Percentiles rank a stretch among this genome's conserved stretches.
Evolutionary conservation across 208 protist genomes (phyloP).

Genomic region (Wallacemonas rigidus): DNA sequence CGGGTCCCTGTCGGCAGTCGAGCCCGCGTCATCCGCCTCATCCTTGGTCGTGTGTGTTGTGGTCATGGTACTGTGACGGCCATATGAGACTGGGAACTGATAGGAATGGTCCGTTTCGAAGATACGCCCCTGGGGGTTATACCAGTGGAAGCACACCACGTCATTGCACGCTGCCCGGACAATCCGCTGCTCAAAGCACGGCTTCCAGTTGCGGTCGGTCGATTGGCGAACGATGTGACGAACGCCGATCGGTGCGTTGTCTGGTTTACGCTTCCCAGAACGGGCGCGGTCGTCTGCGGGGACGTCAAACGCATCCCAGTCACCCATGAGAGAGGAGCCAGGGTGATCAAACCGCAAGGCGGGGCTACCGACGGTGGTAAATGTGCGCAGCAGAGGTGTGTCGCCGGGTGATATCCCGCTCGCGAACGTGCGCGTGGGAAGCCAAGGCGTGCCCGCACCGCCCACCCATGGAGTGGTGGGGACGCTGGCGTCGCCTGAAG

Average conservation of each 20-base stretch:
- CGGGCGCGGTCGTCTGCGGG: not conserved
- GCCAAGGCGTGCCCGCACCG: too few species aligned
- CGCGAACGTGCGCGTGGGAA: too few species aligned
- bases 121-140: slow-evolving; percentile 20
- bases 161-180: slow-evolving; percentile 13
- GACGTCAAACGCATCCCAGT: slow-evolving; percentile 1
- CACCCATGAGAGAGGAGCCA: not conserved
- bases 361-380: not conserved
- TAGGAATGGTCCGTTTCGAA: slow-evolving; percentile 37
- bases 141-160: slow-evolving; percentile 29
- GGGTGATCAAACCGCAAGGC: not conserved
- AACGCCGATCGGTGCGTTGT: slow-evolving; percentile 3
- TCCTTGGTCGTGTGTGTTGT: not conserved
- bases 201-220: not conserved
- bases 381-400: too few species aligned
- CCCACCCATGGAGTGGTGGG: too few species aligned
- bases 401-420: too few species aligned
- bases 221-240: slow-evolving; percentile 7
- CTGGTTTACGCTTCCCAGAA: not conserved
- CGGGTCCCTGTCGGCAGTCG: too few species aligned
- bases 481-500: too few species aligned
- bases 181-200: not conserved
- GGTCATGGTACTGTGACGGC: slow-evolving; percentile 18
- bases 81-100: slow-evolving; percentile 21
- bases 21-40: slow-evolving; percentile 1